Base-by-base conservation (phyloP, 83 land plant genomes). In the Isoetes engelmannii region DNA sequence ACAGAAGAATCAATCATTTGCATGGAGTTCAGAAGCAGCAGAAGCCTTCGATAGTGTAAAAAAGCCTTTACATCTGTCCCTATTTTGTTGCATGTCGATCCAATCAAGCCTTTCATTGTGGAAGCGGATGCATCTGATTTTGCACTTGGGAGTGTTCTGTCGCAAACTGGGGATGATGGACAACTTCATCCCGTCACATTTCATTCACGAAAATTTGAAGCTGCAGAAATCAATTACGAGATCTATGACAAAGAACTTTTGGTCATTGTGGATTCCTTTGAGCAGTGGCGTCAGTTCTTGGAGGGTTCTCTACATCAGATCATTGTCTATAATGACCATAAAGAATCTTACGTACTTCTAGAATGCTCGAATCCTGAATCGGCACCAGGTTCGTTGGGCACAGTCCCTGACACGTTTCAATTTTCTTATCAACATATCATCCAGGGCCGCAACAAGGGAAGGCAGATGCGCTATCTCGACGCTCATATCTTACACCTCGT, bases 91-190 rank as follows among this genome's bases (percentile, higher is more conserved):
- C 67, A 64, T 64, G 67, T 45, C 6, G 57, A 64, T 64, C 67
- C 28, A 41, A 13, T 6, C 15, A 5, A 15, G 7, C 67, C 67
- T 12, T 64, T 41, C 15, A 45, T 42, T 8, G 28, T 64, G n/a
- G 67, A 64, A 42, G 67, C 67, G 13, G 67, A 64, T 64, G 67
- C 67, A 64, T 64, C 67, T 9, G 67, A 64, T 15, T 64, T 64
- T 64, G 67, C 67, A 6, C 54, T 64, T 17, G 53, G 67, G 67
- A 45, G 6, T 53, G 7, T 64, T 6, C 7, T 43, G 7, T 64
- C 67, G 44, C 67, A 64, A 37, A 15, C 6, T 13, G 67, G 67
- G 6, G 67, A 41, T 6, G 67, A 64, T 28, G 37, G 37, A 28
- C 37, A 28, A 28, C 37, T 28, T 28, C 37, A 28, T 28, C 37